Evolutionary conservation across 2,329 filamentous ascomycete genomes (phyloP).

Genomic region (Penicillium sp.): DNA sequence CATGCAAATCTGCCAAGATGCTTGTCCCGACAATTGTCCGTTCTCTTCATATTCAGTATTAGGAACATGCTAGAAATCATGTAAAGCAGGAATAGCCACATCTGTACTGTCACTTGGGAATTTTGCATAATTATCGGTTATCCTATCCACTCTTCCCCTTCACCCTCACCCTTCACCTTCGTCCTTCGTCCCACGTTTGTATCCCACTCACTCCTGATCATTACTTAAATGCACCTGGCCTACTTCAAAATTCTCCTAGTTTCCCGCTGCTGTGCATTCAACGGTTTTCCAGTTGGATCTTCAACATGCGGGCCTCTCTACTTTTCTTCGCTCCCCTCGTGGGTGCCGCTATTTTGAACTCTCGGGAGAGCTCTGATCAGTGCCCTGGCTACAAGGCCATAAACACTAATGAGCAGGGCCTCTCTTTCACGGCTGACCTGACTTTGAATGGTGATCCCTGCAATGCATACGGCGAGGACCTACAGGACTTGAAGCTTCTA

Average conservation of each 20-base stretch:
- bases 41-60: not conserved
- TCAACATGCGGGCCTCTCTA: slow-evolving; percentile 25
- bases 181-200: not conserved
- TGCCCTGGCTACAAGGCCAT: slow-evolving; percentile 39
- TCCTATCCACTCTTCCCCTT: slow-evolving; percentile 1
- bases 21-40: slow-evolving; percentile 12
- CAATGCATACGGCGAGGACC: slow-evolving; percentile 56
- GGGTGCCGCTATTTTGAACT: slow-evolving; percentile 24
- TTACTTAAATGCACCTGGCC: slow-evolving; percentile 1
- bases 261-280: slow-evolving; percentile 4
- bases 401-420: slow-evolving; percentile 30
- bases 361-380: slow-evolving; percentile 8
- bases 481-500: slow-evolving; percentile 52
- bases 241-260: not conserved
- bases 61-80: not conserved
- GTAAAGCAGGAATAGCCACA: not conserved
- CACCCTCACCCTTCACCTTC: not conserved
- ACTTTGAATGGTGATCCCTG: slow-evolving; percentile 62
- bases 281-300: slow-evolving; percentile 3
- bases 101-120: not conserved
- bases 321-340: slow-evolving; percentile 27
- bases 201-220: not conserved
- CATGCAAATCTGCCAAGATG: slow-evolving; percentile 14
- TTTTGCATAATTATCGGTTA: slow-evolving; percentile 10
- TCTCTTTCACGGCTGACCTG: slow-evolving; percentile 63